Base-by-base conservation (phyloP, 352 stramenopile species). In the Phytophthora agathidicida region DNA sequence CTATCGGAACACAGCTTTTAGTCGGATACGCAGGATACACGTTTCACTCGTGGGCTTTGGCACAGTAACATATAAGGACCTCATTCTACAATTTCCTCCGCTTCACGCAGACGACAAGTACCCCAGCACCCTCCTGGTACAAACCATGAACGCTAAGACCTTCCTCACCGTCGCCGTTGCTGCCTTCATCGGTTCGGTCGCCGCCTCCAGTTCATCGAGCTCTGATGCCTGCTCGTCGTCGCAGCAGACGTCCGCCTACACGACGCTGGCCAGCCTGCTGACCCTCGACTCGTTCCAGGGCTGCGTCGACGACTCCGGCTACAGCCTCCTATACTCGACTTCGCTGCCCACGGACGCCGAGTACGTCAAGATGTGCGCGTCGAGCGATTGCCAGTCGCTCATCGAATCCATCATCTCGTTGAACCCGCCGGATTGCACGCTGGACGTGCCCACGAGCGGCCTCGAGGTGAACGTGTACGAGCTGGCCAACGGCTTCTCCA, bases 191-290 rank as follows among this genome's bases (percentile, higher is more conserved):
- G 55, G 48, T 16, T 37, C 55, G 16, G 36, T 31, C 36, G 31
- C 49, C 22, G 60, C 27, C 30, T 50, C 46, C 22, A 54, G 33
- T 22, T 54, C 46, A 10, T 53, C 38, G 11, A 46, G 16, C 28
- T 50, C 17, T 28, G 4, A 53, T 9, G 26, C 27, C 4, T 62
- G 52, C 46, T 44, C 65, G 5, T 26, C 48, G 5, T 31, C 43
- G n/a, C 48, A 74, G 43, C 53, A 66, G 32, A 67, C 60, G 13
- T 45, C 65, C 1, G 65, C 65, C 24, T 74, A 74, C 65, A 48
- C 46, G n/a, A 65, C 60, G 23, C 55, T 75, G 19, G 62, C 52
- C 42, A 61, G 57, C 14, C 44, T 75, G 16, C 26, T 69, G 28
- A 63, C 39, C 9, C 48, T 65, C 31, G 43, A 55, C 46, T 60